Percentiles rank a stretch among this genome's conserved stretches.
Evolutionary conservation across 2,329 filamentous ascomycete species (phyloP).

Genomic region (Leptographium radiaticola): DNA sequence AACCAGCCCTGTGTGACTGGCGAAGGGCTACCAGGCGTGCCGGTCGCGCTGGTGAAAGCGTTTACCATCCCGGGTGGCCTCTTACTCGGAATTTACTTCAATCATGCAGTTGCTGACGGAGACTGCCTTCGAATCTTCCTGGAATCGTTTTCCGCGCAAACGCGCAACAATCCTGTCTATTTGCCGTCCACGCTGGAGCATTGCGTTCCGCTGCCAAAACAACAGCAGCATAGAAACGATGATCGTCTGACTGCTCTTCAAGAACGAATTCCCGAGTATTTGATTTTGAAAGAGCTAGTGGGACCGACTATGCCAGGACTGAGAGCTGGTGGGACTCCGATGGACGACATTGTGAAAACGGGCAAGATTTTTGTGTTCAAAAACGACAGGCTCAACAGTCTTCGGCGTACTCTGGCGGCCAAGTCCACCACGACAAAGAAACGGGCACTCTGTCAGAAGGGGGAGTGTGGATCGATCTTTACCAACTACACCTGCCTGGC

Average conservation of each 20-base stretch:
- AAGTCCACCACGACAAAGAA: not conserved
- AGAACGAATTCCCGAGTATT: slow-evolving; percentile 24
- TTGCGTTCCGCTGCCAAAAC: slow-evolving; percentile 10
- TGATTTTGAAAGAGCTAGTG: slow-evolving; percentile 16
- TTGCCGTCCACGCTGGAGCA: slow-evolving; percentile 14
- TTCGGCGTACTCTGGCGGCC: slow-evolving; percentile 16
- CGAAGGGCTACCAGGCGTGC: slow-evolving; percentile 15
- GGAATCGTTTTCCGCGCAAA: slow-evolving; percentile 23
- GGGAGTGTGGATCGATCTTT: too few species aligned
- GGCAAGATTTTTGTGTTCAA: slow-evolving; percentile 29
- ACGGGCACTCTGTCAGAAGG: not conserved
- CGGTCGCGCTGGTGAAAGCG: slow-evolving; percentile 25
- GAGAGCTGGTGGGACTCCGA: slow-evolving; percentile 14
- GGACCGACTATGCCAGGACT: slow-evolving; percentile 25
- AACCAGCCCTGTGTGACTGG: slow-evolving; percentile 4
- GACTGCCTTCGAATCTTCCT: slow-evolving; percentile 25
- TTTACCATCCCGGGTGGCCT: slow-evolving; percentile 26
- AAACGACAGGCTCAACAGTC: slow-evolving; percentile 18
- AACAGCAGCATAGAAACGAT: slow-evolving; percentile 6
- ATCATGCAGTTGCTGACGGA: slow-evolving; percentile 29
- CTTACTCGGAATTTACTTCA: slow-evolving; percentile 25
- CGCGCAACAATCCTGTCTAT: slow-evolving; percentile 12
- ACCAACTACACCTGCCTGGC: slow-evolving; percentile 20
- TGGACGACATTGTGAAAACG: slow-evolving; percentile 20
- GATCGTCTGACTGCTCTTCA: slow-evolving; percentile 12